Evolutionary conservation across 2,329 filamentous ascomycete genomes (phyloP), one percentile per base, ranked within the genome.

Genomic region (Bipolaris cookei): DNA sequence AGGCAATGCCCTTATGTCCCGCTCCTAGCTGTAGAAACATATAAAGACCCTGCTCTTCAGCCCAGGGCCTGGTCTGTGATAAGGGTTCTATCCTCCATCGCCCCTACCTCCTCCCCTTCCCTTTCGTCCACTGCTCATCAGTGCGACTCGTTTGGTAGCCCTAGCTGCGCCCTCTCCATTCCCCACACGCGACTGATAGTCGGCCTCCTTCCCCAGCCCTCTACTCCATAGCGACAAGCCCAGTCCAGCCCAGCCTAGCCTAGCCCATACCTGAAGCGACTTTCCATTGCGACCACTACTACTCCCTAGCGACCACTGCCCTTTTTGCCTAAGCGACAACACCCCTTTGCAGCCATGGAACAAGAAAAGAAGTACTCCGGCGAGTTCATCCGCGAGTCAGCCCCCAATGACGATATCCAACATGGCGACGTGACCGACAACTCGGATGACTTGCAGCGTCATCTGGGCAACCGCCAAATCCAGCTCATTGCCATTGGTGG

Each of bases 401-500:
- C 62, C 32, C 61, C 55, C 20, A 56, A 59, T 49, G 63, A 68
- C 58, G 69, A 73, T 52, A 51, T 73, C 42, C 69, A 70, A 55
- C 61, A 65, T 54, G 70, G 71, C 50, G 63, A 65, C 10, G 59
- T 73, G 34, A 62, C 59, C 55, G 72, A 76, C 59, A 74, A 76
- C 47, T 62, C 68, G 50, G 74, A 77, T 61, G 70, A 76, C 49
- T 68, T 78, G 14, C 74, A 77, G 58, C 73, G 76, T 45, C 71
- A 71, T 61, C 73, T 78, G 8, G 72, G 72, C 34, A 78, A 78
- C 47, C 73, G 76, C 32, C 76, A 77, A 54, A 77, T 78, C 20
- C 76, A 78, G 54, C 68, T 75, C 16, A 78, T 78, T 37, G 76
- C 76, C 49, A 77, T 78, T 54, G 76, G 76, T 44, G 76, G 76